These are phyloP conservation scores for Leptographium wingfieldii DNA, from an alignment of 2,329 filamentous ascomycete species.

Conservation along the genomic window DNA sequence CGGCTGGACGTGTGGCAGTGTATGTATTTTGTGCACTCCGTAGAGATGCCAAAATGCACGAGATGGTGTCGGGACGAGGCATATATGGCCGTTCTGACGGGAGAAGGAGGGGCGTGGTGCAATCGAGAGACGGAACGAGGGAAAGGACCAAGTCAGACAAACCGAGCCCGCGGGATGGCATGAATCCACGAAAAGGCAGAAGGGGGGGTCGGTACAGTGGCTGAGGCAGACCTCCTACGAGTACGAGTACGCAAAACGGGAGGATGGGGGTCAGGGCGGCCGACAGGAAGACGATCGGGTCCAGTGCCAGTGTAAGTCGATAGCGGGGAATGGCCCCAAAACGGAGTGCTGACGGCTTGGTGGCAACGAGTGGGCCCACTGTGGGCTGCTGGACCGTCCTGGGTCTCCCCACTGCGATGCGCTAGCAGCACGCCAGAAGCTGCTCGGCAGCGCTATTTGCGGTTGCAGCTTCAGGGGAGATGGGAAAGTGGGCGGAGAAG, in stretches of 20 bases:
- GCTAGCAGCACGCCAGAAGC: background rate
- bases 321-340: background rate
- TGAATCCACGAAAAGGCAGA: background rate
- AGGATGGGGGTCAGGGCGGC: background rate
- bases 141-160: background rate
- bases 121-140: background rate
- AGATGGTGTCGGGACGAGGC: background rate
- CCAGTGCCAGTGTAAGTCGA: background rate
- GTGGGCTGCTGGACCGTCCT: background rate
- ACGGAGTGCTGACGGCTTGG: background rate
- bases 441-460: background rate
- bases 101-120: background rate
- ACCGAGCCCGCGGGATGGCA: background rate
- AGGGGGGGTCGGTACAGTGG: background rate
- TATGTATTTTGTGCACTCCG: too few relatives aligned
- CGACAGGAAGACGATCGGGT: background rate
- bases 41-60: too few relatives aligned
- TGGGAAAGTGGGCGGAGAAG: background rate
- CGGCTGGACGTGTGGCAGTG: too few relatives aligned
- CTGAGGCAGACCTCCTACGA: background rate
- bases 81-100: background rate
- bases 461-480: background rate
- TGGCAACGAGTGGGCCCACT: background rate
- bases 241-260: background rate
- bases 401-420: conserved; percentile 1